phyloP scores from a whole-genome alignment of 148 eudicot genomes.

The Dianthus caryophyllus region DNA sequence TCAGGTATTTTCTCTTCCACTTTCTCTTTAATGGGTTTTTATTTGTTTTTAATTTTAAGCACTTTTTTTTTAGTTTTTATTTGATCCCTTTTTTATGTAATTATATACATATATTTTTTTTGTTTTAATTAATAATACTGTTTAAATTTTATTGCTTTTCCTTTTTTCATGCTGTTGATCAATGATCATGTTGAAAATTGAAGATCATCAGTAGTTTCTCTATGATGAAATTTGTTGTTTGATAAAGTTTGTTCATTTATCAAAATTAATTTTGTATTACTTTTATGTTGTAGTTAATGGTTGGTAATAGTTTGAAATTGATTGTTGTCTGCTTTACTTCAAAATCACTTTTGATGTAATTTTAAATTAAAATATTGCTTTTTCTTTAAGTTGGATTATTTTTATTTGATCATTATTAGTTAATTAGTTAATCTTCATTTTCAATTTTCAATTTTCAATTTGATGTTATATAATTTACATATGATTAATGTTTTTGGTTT shows the following conservation, averaged over 20 bases:
- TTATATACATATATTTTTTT: constrained; percentile 12
- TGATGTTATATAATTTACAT: background rate
- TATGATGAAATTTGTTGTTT: constrained; percentile 12
- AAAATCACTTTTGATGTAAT: background rate
- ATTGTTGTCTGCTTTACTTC: constrained; percentile 1
- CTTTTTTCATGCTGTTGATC: constrained; percentile 10
- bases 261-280: background rate
- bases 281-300: background rate
- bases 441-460: constrained; percentile 5
- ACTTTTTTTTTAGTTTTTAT: background rate
- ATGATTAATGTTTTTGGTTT: constrained; percentile 12
- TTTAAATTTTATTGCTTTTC: background rate
- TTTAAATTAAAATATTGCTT: background rate
- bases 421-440: background rate
- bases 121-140: background rate
- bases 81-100: background rate
- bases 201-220: constrained; percentile 13
- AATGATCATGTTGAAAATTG: constrained; percentile 15
- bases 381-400: constrained; percentile 7
- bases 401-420: background rate
- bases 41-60: background rate
- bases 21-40: constrained; percentile 12
- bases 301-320: constrained; percentile 1
- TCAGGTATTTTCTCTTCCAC: constrained; percentile 20
- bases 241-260: background rate